Evolutionary conservation across 805 yeast species (phyloP).

Genomic region (Schwanniomyces sp.): DNA sequence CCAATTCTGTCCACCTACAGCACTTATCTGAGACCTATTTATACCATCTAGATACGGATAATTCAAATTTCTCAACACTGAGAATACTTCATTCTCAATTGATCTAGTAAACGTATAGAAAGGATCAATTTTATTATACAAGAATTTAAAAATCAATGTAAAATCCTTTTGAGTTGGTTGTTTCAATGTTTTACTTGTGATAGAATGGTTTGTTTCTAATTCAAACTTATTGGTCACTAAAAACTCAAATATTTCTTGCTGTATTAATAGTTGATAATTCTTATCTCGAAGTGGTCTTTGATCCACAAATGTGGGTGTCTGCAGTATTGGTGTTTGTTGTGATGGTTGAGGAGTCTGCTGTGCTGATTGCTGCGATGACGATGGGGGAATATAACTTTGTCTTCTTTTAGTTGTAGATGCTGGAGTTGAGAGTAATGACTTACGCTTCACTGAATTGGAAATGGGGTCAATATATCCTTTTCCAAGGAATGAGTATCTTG

Average conservation of each 20-base stretch:
- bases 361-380: conserved; percentile 13
- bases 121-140: conserved; percentile 77
- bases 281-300: conserved; percentile 79
- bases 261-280: conserved; percentile 62
- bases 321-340: conserved; percentile 9
- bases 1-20: conserved; percentile 92
- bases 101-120: conserved; percentile 66
- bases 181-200: conserved; percentile 61
- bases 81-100: conserved; percentile 74
- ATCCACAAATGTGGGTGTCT: conserved; percentile 36
- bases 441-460: conserved; percentile 18
- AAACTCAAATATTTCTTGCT: conserved; percentile 67
- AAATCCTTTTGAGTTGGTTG: conserved; percentile 90
- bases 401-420: conserved; percentile 28
- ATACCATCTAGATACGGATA: conserved; percentile 83
- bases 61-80: conserved; percentile 59
- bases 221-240: conserved; percentile 67
- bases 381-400: conserved; percentile 16
- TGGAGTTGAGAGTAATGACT: conserved; percentile 33
- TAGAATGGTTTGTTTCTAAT: conserved; percentile 67
- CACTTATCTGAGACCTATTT: conserved; percentile 81
- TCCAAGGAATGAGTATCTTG: conserved; percentile 18
- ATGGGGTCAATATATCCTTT: conserved; percentile 13
- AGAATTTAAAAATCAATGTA: conserved; percentile 72
- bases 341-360: conserved; percentile 15